Base-by-base conservation (phyloP, 2,329 filamentous ascomycete genomes). In the Neocatenulostroma microsporum region DNA sequence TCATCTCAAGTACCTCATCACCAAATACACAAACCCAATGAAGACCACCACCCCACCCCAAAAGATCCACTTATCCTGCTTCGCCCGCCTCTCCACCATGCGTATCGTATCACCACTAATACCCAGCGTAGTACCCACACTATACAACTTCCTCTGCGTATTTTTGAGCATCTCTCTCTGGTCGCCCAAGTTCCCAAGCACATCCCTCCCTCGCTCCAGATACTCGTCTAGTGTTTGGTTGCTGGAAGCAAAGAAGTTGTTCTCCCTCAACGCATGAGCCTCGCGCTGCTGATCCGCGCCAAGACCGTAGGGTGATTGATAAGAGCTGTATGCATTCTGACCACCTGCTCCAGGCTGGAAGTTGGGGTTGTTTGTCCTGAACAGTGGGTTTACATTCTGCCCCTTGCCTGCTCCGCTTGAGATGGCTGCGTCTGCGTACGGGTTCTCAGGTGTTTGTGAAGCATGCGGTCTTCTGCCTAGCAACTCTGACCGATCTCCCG, bases 51-150 rank as follows among this genome's bases (percentile, higher is more conserved):
- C 86, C 0, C 91, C 87, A 0, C 69, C 82, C 73, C 83, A 84
- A 61, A 98, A 98, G 23, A 98, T 94, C 87, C 88, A 96, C 65
- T 95, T 96, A 61, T 98, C 91, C 68, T 96, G 84, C 61, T 79
- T 83, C 34, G 91, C 87, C 45, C 91, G 73, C 50, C 91, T 68
- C 65, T 96, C 89, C 27, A 98, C 82, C 86, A 91, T 96, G 30
- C 91, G 79, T 47, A 98, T 98, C 2, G 91, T 98, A 59, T 96
- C 89, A 14, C 89, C 88, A 55, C 84, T 93, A 41, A 98, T 76
- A 0, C 91, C 91, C 31, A 98, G 66, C 15, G 91, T 96, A 57
- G 94, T 96, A 5, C 85, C 91, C 14, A 95, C 87, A 51, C 78
- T 89, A 58, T 96, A 96, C 33, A 98, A 69, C 58, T 80, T 78